Evolutionary conservation across 176 grass and related monocot genomes (phyloP), one percentile per base, ranked within the genome.

Genomic region (Aegilops umbellulata): DNA sequence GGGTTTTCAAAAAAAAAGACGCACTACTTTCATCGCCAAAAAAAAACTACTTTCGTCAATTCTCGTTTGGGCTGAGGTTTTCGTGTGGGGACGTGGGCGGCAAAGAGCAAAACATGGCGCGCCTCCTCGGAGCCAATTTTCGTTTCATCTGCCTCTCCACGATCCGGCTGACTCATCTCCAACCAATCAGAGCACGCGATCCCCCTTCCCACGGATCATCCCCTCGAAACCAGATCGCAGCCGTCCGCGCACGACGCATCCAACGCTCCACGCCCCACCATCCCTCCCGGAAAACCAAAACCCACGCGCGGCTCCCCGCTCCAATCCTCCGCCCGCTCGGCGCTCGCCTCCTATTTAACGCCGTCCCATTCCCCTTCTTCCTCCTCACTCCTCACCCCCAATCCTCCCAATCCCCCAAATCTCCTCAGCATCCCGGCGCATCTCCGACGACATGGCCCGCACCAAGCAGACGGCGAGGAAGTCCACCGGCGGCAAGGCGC

Each of bases 401-500:
- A 6, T 3, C 22, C 26, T 20, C 19, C 19, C 17, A 41, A 10
- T 22, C 35, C 19, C 1, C 8, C 39, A 34, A 34, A 34, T 34
- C 39, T 42, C 41, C 41, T 42, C 41, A 42, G 5, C 34, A 6
- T 35, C 9, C 38, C 8, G 36, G 35, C 36, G 36, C 36, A 39
- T 39, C 36, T 39, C 36, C 36, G 15, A 7, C 49, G 22, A 3
- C 36, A 94, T 94, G 92, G 92, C 92, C 6, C 90, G 89, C 70
- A 94, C 89, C 44, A 94, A 94, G 89, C 89, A 94, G 69, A 94
- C 89, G 8, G 89, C 89, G 32, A 75, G 92, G 30, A 94, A 94
- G 70, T 94, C 92, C 5, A 94, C 92, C 27, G 89, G 87, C n/a
- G 92, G 89, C 63, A 94, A 94, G 89, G 92, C 92, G 4, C 89